These are phyloP conservation scores for Hawksworthiomyces lignivorus DNA, from an alignment of 2,329 filamentous ascomycete genomes.

Conservation along the genomic window DNA sequence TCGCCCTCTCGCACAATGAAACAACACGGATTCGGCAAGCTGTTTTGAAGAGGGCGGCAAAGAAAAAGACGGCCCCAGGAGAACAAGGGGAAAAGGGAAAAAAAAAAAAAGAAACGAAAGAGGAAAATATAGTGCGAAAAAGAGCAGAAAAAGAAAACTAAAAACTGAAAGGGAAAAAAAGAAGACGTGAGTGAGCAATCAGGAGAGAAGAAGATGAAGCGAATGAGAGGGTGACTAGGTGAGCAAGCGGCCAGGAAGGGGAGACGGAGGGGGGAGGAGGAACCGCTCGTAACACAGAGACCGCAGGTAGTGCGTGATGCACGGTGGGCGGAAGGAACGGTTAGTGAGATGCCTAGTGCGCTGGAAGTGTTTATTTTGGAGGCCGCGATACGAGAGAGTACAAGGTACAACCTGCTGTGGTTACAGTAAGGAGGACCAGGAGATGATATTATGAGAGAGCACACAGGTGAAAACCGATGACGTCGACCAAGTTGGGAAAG, in stretches of 20 bases:
- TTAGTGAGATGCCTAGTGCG: no score
- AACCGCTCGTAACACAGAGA: no score
- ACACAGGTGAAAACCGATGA: constrained; percentile 6
- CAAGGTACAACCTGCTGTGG: neutral
- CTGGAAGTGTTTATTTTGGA: no score
- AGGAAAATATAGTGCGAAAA: neutral
- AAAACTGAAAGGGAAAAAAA: neutral
- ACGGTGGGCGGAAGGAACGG: no score
- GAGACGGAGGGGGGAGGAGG: no score
- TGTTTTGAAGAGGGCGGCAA: no score
- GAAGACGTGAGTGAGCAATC: neutral
- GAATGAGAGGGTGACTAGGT: neutral
- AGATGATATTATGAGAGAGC: neutral
- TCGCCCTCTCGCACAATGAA: no score
- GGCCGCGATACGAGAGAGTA: constrained; percentile 5
- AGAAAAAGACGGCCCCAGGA: neutral
- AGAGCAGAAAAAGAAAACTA: neutral
- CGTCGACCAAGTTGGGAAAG: constrained; percentile 2
- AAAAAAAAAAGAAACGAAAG: neutral
- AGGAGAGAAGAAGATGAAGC: neutral
- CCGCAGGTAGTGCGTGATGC: no score
- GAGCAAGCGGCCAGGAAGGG: neutral
- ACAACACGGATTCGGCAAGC: no score
- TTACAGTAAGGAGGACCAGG: neutral
- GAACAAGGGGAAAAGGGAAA: neutral